Evolutionary conservation across 352 stramenopile genomes (phyloP), one percentile per base, ranked within the genome.

Genomic region (Pythium scleroteichum): DNA sequence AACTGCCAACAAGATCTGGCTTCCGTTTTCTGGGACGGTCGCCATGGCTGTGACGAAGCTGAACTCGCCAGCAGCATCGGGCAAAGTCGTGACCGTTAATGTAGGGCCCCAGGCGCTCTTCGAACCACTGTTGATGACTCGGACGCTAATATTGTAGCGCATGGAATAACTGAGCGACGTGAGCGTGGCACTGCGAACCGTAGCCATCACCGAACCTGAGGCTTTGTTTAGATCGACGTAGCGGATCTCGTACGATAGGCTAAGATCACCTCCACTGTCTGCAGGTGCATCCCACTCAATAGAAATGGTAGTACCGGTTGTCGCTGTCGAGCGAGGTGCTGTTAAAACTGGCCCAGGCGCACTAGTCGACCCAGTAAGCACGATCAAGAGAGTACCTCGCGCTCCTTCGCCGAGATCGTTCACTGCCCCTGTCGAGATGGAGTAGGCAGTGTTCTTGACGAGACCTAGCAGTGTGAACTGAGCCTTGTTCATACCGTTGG

Each of bases 31-130:
- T 0, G 72, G 22, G 4, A 89, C 70, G 1, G 53, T 61, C 2
- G 68, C 44, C 0, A 29, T 60, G 0, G 66, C 33, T 23, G 57
- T 53, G 9, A 53, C 56, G 40, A 91, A 74, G 35, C 56, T 79
- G 49, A 91, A 86, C 22, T 74, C 68, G 0, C 82, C 82, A n/a
- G 79, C 72, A 12, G 75, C 51, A 19, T 87, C 79, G 2, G 78
- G 76, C 10, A 78, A 62, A 0, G 82, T 91, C 8, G n/a, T 64
- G 1, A 50, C 46, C 1, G 13, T 54, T 9, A 66, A 17, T 14
- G 49, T 16, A 1, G 69, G 65, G 35, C 78, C 79, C 73, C 75
- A 89, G 2, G 0, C 20, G 4, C 81, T 69, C 0, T 55, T 49
- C 1, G 74, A 72, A 10, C 49, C 66, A 1, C 22, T 58, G 29